These are phyloP conservation scores for Rhodotorula paludigena DNA, from an alignment of 768 basidiomycete species.

Conservation along the genomic window DNA sequence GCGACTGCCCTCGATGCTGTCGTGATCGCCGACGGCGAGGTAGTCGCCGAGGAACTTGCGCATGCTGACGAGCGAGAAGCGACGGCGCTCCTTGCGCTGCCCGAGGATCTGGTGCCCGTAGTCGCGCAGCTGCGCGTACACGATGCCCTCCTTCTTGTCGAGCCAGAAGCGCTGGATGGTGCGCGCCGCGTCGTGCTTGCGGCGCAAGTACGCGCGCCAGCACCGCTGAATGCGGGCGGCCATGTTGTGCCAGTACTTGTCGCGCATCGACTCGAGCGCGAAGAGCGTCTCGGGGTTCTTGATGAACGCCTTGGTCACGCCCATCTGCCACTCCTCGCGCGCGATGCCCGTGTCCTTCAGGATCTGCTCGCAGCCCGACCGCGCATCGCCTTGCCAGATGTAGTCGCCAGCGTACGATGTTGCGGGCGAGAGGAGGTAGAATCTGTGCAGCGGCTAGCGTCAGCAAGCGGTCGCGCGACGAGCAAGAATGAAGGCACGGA, in stretches of 20 bases:
- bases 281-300: slow-evolving; percentile 99
- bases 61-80: slow-evolving; percentile 89
- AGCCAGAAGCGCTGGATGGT: slow-evolving; percentile 98
- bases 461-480: not conserved
- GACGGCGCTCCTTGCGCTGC: slow-evolving; percentile 82
- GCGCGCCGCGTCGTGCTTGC: slow-evolving; percentile 88
- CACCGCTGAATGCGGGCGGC: slow-evolving; percentile 92
- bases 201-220: slow-evolving; percentile 90
- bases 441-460: slow-evolving; percentile 47
- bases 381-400: slow-evolving; percentile 85
- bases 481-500: slow-evolving; percentile 26
- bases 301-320: slow-evolving; percentile 95
- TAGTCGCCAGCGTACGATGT: slow-evolving; percentile 99
- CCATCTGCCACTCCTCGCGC: slow-evolving; percentile 99
- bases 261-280: slow-evolving; percentile 96
- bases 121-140: slow-evolving; percentile 83
- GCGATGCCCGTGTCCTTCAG: slow-evolving; percentile 91
- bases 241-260: slow-evolving; percentile 99
- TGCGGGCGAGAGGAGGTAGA: slow-evolving; percentile 87
- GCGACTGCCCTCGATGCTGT: slow-evolving; percentile 66
- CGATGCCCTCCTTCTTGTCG: slow-evolving; percentile 90
- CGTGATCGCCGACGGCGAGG: slow-evolving; percentile 72
- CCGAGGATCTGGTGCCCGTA: slow-evolving; percentile 90
- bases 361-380: slow-evolving; percentile 86
- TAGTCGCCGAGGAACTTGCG: slow-evolving; percentile 95